A percentile compares a stretch with the other conserved stretches of the same genome.
These are phyloP conservation scores for Sergeia podlipaevii DNA, from an alignment of 208 protist genomes.

Conservation along the genomic window DNA sequence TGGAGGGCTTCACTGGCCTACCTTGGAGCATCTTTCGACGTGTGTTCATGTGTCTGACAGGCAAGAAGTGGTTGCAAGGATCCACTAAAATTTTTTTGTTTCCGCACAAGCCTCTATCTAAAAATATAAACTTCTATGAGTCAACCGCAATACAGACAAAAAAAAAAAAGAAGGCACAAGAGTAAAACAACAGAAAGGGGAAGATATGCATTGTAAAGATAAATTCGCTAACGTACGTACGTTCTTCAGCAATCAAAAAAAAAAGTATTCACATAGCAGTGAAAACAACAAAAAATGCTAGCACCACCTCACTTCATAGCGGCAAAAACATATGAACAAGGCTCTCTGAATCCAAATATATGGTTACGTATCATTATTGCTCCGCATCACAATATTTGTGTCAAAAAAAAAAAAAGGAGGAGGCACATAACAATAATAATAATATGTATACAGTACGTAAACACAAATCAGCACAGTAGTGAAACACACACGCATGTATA, in stretches of 20 bases:
- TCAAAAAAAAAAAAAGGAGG: slow-evolving; percentile 12
- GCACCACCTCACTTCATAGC: no score
- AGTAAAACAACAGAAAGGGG: background rate
- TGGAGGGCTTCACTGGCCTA: slow-evolving; percentile 43
- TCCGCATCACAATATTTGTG: slow-evolving; percentile 1
- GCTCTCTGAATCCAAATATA: no score
- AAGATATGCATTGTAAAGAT: background rate
- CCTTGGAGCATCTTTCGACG: slow-evolving; percentile 48
- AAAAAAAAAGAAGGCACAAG: slow-evolving; percentile 2
- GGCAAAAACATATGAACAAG: no score
- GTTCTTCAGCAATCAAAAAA: slow-evolving; percentile 9
- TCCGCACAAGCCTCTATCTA: slow-evolving; percentile 3
- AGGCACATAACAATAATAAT: no score
- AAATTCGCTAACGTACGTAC: no score
- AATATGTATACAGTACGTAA: no score
- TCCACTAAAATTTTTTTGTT: slow-evolving; percentile 5
- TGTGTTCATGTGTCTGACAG: slow-evolving; percentile 71
- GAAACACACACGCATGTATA: no score
- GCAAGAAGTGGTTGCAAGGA: background rate
- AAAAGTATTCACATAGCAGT: slow-evolving; percentile 4
- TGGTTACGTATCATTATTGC: no score
- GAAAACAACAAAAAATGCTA: no score
- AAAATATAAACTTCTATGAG: background rate
- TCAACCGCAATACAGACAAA: background rate
- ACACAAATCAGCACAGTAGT: no score